Evolutionary conservation across 768 basidiomycete species (phyloP), one percentile per base, ranked within the genome.

Genomic region (Porpolomopsis calyptriformis): DNA sequence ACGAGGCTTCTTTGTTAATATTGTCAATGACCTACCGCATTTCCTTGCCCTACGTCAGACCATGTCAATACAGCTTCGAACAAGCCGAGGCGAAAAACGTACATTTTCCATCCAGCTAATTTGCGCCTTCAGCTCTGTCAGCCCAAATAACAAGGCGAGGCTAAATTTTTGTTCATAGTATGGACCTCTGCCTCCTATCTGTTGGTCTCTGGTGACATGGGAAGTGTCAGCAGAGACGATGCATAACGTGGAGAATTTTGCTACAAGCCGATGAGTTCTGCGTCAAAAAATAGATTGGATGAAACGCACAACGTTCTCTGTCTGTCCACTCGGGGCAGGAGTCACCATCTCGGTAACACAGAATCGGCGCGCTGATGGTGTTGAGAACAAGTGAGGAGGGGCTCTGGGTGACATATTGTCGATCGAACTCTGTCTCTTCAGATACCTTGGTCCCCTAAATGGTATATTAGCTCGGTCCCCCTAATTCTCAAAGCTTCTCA

Each of bases 81-180:
- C 12, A 18, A 9, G 16, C 18, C 12, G 5, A 42, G 8, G 18
- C 8, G 2, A 41, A 33, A 22, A 10, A 34, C 54, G 16, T 41
- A 66, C 64, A 24, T 61, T 44, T 34, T 71, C 69, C 22, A 37
- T 51, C 70, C 71, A 72, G 26, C 57, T 47, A 12, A 72, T 60
- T 34, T 68, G 64, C 0, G 70, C 68, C 38, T 66, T 60, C 18
- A 70, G 19, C 40, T 72, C 70, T 0, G 70, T 68, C 37, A 65
- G 46, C 1, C 70, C 71, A 35, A 68, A 69, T 46, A 55, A 60
- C 39, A 72, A 53, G 27, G 69, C 57, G 34, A 72, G 57, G 10
- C 62, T 59, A 44, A 60, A 68, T 9, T 59, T 50, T 9, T 50
- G 7, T 6, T 18, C 0, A 34, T 58, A 58, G 42, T 58, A 57